Evolutionary conservation across 208 protist species (phyloP).

Genomic region (Acanthamoeba sp.): DNA sequence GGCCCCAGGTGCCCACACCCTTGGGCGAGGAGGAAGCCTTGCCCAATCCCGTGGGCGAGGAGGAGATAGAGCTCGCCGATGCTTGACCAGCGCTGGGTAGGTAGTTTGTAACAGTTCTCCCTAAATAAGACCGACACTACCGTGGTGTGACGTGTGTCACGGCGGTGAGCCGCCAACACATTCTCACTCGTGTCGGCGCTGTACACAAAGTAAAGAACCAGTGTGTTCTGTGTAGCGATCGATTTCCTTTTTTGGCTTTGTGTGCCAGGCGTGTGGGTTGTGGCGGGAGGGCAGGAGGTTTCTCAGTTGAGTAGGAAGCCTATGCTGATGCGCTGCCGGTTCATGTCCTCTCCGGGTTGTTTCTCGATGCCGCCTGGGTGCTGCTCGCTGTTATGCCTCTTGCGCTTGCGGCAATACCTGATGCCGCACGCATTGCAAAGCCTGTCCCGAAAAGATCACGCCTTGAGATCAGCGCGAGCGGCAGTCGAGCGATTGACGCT

Average conservation of each 20-base stretch:
- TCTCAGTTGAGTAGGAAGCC: neutral
- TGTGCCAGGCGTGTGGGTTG: neutral
- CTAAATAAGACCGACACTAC: too few species aligned
- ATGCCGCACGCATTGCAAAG: neutral
- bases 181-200: too few species aligned
- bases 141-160: too few species aligned
- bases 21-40: neutral
- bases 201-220: too few species aligned
- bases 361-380: neutral
- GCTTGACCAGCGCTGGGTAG: neutral
- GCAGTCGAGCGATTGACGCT: neutral
- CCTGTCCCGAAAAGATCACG: neutral
- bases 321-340: neutral
- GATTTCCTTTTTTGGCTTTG: too few species aligned
- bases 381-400: neutral
- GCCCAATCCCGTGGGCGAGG: too few species aligned
- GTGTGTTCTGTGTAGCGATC: too few species aligned
- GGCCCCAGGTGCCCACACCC: neutral
- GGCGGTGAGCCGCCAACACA: too few species aligned
- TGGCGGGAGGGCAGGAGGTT: too few species aligned
- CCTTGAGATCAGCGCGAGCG: too few species aligned
- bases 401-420: neutral
- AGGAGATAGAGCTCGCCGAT: neutral
- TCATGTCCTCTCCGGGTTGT: neutral
- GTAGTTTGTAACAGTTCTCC: too few species aligned